Evolutionary conservation across 2,329 filamentous ascomycete genomes (phyloP).

Genomic region (Monilinia vaccinii-corymbosi): DNA sequence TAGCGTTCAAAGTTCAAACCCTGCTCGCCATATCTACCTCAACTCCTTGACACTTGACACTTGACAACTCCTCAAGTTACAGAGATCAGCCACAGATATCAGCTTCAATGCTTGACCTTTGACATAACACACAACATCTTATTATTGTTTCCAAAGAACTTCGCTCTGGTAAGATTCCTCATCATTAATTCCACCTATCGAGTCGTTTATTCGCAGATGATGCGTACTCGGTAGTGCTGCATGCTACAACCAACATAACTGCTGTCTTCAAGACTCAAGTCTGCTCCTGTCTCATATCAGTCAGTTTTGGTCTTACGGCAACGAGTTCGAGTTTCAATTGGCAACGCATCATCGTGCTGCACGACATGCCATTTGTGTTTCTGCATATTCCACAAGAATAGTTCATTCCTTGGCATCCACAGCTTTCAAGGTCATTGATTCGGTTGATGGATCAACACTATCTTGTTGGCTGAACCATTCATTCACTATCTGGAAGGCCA

Average conservation of each 20-base stretch:
- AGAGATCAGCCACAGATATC: not conserved
- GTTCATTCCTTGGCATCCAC: not conserved
- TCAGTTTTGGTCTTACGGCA: not conserved
- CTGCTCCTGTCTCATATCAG: not conserved
- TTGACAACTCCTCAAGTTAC: not conserved
- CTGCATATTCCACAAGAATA: not conserved
- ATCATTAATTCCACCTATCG: not conserved
- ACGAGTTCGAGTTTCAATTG: constrained; percentile 5
- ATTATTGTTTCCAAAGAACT: not conserved
- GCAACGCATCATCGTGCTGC: not conserved
- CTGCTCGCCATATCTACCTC: not conserved
- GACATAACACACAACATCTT: not conserved
- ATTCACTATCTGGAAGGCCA: not conserved
- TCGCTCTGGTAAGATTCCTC: not conserved
- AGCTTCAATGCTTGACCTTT: constrained; percentile 20
- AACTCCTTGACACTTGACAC: not conserved
- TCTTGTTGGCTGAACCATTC: not conserved
- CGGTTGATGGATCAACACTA: not conserved
- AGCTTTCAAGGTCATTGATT: not conserved
- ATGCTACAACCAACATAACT: too few species aligned
- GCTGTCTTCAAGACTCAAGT: not conserved
- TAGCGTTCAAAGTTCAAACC: constrained; percentile 1
- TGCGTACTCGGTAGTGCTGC: not conserved
- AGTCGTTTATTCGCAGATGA: not conserved
- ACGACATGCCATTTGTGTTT: not conserved